Evolutionary conservation across 768 basidiomycete species (phyloP).

Genomic region (Gloeophyllum trabeum): DNA sequence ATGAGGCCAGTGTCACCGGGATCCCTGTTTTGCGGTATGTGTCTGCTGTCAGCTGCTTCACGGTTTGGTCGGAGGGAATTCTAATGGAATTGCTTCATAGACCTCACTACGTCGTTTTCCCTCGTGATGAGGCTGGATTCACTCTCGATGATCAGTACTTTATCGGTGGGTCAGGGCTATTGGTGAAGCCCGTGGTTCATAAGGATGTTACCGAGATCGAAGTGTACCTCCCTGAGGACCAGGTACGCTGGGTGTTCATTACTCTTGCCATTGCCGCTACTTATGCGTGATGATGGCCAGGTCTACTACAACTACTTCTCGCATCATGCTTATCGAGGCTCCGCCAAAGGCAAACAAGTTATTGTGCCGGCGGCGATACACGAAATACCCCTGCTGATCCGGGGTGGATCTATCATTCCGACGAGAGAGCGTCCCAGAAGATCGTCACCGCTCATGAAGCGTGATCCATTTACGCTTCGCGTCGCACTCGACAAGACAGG

Average conservation of each 20-base stretch:
- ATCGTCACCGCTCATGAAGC: conserved; percentile 78
- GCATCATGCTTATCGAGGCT: conserved; percentile 52
- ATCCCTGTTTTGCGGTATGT: conserved; percentile 72
- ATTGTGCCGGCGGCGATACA: conserved; percentile 73
- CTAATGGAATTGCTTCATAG: conserved; percentile 25
- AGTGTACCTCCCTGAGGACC: conserved; percentile 82
- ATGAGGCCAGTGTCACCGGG: conserved; percentile 74
- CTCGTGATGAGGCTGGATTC: conserved; percentile 78
- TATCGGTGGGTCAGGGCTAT: conserved; percentile 76
- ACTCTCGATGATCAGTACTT: conserved; percentile 91
- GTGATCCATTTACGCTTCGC: conserved; percentile 87
- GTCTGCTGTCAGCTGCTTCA: not conserved
- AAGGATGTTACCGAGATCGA: conserved; percentile 58
- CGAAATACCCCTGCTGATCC: conserved; percentile 76
- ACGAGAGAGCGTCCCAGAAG: conserved; percentile 83
- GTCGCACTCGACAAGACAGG: conserved; percentile 58
- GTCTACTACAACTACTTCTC: conserved; percentile 95
- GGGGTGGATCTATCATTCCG: conserved; percentile 83
- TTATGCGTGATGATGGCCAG: conserved; percentile 20
- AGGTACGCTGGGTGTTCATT: conserved; percentile 29
- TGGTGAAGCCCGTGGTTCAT: conserved; percentile 83
- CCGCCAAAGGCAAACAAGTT: conserved; percentile 52
- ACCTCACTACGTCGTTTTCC: conserved; percentile 94
- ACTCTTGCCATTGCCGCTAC: not conserved
- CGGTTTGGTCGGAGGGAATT: not conserved